Evolutionary conservation across 805 yeast genomes (phyloP).

Genomic region (Starmerella tilneyi): DNA sequence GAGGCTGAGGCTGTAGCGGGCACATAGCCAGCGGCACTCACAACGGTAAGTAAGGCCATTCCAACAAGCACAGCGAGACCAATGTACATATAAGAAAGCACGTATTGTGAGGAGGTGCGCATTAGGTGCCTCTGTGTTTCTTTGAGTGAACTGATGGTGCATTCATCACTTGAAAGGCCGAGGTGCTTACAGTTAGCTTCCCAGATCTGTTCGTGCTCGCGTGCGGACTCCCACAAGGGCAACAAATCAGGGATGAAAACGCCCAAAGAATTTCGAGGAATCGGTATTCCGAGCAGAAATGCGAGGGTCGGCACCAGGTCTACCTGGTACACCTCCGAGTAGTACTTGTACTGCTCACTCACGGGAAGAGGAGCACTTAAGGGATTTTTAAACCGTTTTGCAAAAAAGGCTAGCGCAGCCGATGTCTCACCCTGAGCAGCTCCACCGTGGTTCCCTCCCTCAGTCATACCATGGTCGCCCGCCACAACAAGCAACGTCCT

Average conservation of each 20-base stretch:
- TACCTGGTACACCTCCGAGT: slow-evolving; percentile 48
- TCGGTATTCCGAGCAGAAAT: slow-evolving; percentile 49
- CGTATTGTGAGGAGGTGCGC: slow-evolving; percentile 56
- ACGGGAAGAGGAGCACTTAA: slow-evolving; percentile 22
- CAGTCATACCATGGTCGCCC: slow-evolving; percentile 94
- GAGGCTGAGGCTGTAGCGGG: no score
- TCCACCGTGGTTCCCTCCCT: slow-evolving; percentile 92
- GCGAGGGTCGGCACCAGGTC: slow-evolving; percentile 66
- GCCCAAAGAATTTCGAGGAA: slow-evolving; percentile 70
- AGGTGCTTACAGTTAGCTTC: slow-evolving; percentile 26
- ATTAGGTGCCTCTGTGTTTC: slow-evolving; percentile 32
- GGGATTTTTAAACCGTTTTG: slow-evolving; percentile 43
- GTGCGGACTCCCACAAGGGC: slow-evolving; percentile 36
- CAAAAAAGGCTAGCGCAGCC: slow-evolving; percentile 63
- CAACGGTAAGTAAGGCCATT: slow-evolving; percentile 27
- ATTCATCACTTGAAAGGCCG: background rate
- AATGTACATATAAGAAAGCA: slow-evolving; percentile 39
- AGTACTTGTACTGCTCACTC: slow-evolving; percentile 44
- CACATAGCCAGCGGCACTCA: no score
- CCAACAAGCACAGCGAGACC: slow-evolving; percentile 34
- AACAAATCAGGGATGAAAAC: slow-evolving; percentile 51
- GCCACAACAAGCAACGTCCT: slow-evolving; percentile 62
- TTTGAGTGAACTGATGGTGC: slow-evolving; percentile 30
- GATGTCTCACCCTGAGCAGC: slow-evolving; percentile 87
- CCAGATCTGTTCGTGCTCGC: slow-evolving; percentile 22